Evolutionary conservation across 305 asterid species (phyloP).

Genomic region (Fraxinus platypoda): DNA sequence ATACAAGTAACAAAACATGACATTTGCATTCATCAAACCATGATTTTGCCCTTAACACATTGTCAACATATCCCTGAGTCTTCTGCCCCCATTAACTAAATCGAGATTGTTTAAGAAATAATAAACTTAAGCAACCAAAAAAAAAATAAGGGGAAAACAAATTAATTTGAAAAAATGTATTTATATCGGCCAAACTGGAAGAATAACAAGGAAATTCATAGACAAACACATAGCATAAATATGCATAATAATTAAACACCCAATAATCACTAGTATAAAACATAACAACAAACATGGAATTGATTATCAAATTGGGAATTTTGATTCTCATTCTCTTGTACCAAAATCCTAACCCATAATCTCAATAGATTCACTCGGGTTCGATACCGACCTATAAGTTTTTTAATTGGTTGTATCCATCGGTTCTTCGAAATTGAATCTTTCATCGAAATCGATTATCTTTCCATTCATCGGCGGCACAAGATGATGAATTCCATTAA

Average conservation of each 20-base stretch:
- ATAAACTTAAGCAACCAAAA: neutral
- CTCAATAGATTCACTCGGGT: neutral
- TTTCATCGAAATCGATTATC: constrained; percentile 33
- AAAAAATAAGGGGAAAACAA: neutral
- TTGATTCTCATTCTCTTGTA: neutral
- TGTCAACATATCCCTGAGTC: neutral
- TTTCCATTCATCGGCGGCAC: constrained; percentile 64
- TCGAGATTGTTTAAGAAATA: neutral
- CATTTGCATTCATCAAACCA: no score
- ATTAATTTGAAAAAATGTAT: neutral
- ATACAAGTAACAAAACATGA: no score
- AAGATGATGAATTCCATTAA: constrained; percentile 67
- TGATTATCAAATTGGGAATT: neutral
- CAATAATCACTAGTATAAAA: neutral
- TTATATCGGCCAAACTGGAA: neutral
- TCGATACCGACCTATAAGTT: constrained; percentile 9
- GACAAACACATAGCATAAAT: neutral
- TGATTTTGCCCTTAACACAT: neutral
- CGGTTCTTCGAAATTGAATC: constrained; percentile 17
- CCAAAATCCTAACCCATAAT: neutral
- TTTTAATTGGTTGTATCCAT: constrained; percentile 8
- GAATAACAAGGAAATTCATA: neutral
- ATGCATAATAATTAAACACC: neutral
- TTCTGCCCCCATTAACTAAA: neutral
- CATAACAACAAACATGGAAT: neutral